These are phyloP conservation scores for Verticillium nonalfalfae DNA, from an alignment of 2,329 filamentous ascomycete genomes.

Conservation along the genomic window DNA sequence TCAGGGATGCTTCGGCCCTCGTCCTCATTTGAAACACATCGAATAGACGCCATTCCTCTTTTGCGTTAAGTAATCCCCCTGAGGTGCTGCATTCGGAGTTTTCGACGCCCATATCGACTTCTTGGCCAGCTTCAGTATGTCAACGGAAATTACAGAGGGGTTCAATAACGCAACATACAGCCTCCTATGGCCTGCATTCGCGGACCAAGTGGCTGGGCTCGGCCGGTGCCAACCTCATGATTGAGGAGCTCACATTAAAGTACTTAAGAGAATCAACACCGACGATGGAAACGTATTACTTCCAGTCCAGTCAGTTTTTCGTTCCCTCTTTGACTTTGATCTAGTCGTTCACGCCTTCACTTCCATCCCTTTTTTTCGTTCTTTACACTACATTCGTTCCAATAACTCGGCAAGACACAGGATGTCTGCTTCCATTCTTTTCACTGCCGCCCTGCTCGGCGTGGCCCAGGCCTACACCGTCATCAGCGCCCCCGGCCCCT, in stretches of 20 bases:
- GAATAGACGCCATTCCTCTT: background rate
- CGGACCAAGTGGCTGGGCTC: background rate
- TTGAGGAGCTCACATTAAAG: background rate
- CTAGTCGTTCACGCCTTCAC: background rate
- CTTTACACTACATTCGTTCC: conserved; percentile 1
- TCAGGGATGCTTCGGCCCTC: background rate
- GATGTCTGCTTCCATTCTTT: conserved; percentile 10
- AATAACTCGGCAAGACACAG: conserved; percentile 5
- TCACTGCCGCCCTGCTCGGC: conserved; percentile 8
- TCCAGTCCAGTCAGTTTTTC: background rate
- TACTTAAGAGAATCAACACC: background rate
- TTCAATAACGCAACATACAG: background rate
- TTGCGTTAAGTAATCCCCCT: background rate
- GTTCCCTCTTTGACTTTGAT: background rate
- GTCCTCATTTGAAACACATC: background rate
- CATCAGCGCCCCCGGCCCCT: conserved; percentile 14
- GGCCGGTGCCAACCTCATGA: background rate
- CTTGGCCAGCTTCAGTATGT: background rate
- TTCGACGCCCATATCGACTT: background rate
- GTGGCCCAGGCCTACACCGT: conserved; percentile 17
- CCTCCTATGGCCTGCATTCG: background rate
- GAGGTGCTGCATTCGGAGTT: background rate
- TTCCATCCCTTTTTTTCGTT: background rate
- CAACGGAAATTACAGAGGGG: background rate
- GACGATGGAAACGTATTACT: too few relatives aligned